Conservation (phyloP, 2,329 filamentous ascomycete genomes). For the Trichoderma breve region DNA sequence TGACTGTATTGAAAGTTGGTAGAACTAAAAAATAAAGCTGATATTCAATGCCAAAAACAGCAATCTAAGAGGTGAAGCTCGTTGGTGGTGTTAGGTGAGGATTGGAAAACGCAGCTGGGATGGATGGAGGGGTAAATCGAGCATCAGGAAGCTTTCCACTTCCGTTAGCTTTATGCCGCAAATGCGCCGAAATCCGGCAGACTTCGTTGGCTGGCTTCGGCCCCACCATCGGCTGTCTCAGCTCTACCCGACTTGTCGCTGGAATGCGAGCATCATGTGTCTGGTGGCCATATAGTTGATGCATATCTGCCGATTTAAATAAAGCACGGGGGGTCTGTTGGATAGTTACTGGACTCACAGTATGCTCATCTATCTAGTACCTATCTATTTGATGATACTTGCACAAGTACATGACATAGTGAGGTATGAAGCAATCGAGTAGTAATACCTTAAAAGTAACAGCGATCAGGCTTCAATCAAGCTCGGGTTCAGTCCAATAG, state of each 20-base stretch:
- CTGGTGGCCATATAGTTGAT: background rate
- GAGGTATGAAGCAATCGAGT: too few relatives aligned
- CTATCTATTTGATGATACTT: background rate
- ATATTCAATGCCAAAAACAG: background rate
- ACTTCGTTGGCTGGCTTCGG: background rate
- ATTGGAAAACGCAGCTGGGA: slow-evolving; percentile 4
- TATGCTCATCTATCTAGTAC: background rate
- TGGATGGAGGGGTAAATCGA: slow-evolving; percentile 10
- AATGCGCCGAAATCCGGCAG: slow-evolving; percentile 13
- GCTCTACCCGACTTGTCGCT: background rate
- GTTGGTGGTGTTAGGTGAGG: background rate
- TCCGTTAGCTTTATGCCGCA: background rate
- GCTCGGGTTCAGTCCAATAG: background rate
- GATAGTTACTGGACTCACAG: background rate
- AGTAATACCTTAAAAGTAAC: too few relatives aligned
- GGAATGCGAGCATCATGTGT: background rate
- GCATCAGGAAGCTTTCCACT: background rate
- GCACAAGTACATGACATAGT: background rate
- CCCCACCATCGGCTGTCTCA: slow-evolving; percentile 1
- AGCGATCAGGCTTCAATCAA: background rate
- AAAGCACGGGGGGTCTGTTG: background rate
- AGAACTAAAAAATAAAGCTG: background rate
- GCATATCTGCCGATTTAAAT: background rate
- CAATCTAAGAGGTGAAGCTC: background rate
- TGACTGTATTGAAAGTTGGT: slow-evolving; percentile 43